These are phyloP conservation scores for Acacia acuminata DNA, from an alignment of 306 rosid genomes.

Conservation along the genomic window DNA sequence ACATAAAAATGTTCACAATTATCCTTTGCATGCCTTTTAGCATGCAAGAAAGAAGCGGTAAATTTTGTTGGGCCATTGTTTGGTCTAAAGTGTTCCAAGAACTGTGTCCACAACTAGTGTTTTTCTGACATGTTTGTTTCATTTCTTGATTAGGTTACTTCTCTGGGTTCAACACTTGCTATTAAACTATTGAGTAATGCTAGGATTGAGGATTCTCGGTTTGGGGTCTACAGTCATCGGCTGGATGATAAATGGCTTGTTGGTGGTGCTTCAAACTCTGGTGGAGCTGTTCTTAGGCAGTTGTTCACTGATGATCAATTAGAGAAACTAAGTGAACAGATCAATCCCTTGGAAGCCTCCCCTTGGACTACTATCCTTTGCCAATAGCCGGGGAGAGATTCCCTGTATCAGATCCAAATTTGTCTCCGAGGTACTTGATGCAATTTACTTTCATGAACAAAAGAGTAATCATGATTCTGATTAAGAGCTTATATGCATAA, in stretches of 20 bases:
- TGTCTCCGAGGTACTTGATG: too few relatives aligned
- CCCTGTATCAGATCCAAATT: constrained; percentile 75
- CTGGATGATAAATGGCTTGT: constrained; percentile 97
- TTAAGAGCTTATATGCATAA: not conserved
- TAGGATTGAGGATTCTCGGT: constrained; percentile 85
- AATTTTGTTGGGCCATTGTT: constrained; percentile 9
- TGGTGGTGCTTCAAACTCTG: constrained; percentile 97
- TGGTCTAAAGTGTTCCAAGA: not conserved
- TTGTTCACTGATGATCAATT: constrained; percentile 74
- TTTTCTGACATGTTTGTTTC: constrained; percentile 2
- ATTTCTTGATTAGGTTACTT: constrained; percentile 66
- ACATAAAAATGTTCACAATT: not conserved
- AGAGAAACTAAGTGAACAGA: constrained; percentile 66
- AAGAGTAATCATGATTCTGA: not conserved
- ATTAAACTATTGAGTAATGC: constrained; percentile 77
- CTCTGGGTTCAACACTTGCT: constrained; percentile 96
- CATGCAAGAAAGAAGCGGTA: not conserved
- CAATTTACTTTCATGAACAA: constrained; percentile 5
- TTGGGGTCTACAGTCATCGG: constrained; percentile 97
- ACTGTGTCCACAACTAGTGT: not conserved
- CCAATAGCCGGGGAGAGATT: constrained; percentile 85
- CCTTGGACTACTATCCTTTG: constrained; percentile 81
- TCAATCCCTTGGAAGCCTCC: constrained; percentile 67
- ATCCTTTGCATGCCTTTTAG: not conserved
- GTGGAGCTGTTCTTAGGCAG: constrained; percentile 86